Evolutionary conservation across 192 early-diverging fungal genomes (phyloP).

Genomic region (Coemansia pectinata): DNA sequence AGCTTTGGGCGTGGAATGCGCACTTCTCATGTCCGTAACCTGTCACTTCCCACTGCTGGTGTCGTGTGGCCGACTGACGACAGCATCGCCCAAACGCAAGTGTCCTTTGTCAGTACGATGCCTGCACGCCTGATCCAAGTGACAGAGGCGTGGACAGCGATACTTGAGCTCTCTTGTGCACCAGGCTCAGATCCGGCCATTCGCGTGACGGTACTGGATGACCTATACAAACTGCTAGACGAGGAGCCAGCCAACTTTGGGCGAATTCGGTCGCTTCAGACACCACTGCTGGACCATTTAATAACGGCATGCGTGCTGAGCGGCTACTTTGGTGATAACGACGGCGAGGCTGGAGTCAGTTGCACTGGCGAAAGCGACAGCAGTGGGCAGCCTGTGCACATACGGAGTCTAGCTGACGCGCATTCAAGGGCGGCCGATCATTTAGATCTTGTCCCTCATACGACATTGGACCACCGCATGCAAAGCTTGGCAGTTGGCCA

Average conservation of each 20-base stretch:
- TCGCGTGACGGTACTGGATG: constrained; percentile 16
- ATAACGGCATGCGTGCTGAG: constrained; percentile 16
- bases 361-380: neutral
- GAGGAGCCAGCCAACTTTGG: constrained; percentile 44
- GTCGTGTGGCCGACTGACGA: neutral
- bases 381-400: neutral
- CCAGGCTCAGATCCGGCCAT: constrained; percentile 25
- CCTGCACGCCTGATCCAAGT: constrained; percentile 30
- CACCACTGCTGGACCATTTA: constrained; percentile 20
- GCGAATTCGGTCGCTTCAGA: neutral
- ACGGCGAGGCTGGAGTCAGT: neutral
- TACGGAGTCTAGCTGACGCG: constrained; percentile 8
- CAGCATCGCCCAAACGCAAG: neutral
- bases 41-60: constrained; percentile 16
- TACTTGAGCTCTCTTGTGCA: constrained; percentile 32
- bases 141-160: constrained; percentile 16
- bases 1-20: neutral
- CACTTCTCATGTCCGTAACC: constrained; percentile 25
- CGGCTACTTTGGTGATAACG: constrained; percentile 17
- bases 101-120: constrained; percentile 28
- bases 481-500: constrained; percentile 35
- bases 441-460: constrained; percentile 42
- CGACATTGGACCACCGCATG: constrained; percentile 31
- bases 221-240: constrained; percentile 19
- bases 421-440: constrained; percentile 19